Base-by-base conservation (phyloP, 345 rosid genomes). In the Sonneratia alba region DNA sequence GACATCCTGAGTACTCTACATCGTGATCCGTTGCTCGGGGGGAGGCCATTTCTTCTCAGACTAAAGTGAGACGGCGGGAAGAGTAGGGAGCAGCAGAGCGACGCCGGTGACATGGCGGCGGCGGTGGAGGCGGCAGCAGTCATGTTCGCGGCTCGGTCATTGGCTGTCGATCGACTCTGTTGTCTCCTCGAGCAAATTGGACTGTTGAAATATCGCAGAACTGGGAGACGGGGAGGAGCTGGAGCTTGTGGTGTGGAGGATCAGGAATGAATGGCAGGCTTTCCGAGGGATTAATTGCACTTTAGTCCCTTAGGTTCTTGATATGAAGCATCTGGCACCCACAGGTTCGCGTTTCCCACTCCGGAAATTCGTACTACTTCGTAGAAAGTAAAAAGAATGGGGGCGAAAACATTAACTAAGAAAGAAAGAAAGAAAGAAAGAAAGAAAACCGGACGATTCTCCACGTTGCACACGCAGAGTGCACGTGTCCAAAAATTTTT, bases 71-170 rank as follows among this genome's bases (percentile, higher is more conserved):
- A 45, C 49, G 40, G 27, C 36, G 72, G 51, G 32, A 78, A 66
- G 73, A 77, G 57, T n/a, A 62, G 68, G 62, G 42, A 72, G 75
- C 62, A 79, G 85, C 79, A 74, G 70, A 79, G 77, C 51, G 82
- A 71, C 61, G 89, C 71, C 65, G 90, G 82, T 73, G 76, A 64
- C n/a, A 79, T 73, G 37, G 81, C 76, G 24, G 63, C 24, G 32
- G 10, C 45, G 45, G 10, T 3, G 45, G 65, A 34, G 65, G 65
- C 36, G 36, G 36, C 36, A 32, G 65, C 65, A 24, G 34, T 27
- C 65, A 61, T 61, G 15, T 22, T 24, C 34, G 36, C 36, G 36
- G 65, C 14, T 61, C 34, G 0, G 36, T 59, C 34, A 59, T 59
- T 13, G 32, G 36, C 9, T 24, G 64, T 59, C 24, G 24, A 18